Evolutionary conservation across 257 asterid species (phyloP), one percentile per base, ranked within the genome.

Genomic region (Thymus quinquecostatus): DNA sequence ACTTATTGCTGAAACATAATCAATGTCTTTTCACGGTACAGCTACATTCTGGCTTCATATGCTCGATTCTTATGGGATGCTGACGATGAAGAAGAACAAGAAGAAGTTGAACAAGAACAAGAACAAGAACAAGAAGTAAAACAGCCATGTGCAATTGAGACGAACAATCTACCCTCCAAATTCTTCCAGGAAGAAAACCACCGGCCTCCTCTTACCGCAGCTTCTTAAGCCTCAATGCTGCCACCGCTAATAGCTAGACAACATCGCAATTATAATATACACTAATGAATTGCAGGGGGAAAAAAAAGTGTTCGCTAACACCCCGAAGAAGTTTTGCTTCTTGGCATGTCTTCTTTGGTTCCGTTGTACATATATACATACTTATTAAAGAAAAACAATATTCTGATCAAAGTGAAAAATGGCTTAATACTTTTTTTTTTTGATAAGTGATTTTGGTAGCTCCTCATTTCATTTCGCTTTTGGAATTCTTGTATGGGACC

Each of bases 61-160:
- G 98, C 98, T 69, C 86, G 91, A 7, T 93, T 93, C 82, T 68
- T 89, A 48, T 93, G 98, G 98, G 96, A 89, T 30, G 87, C 83
- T 2, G 94, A 89, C 1, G 96, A 85, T 0, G 86, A 81, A 14
- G 83, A 79, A 47, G 77, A 75, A 2, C 75, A 69, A 12, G 75
- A 71, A n/a, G 78, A 67, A 7, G 78, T 0, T 0, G 86, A 81
- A 14, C 83, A 79, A 47, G 77, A 21, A 21, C 21, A 70, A 28
- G 86, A 81, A 14, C 83, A 79, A 47, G 77, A 21, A 21, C 21
- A 70, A 28, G 79, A 72, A 36, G 29, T 33, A 53, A 62, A 79
- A 57, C 60, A 54, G 51, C 80, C 79, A 30, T 77, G 64, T 57
- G 83, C 40, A 58, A 54, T 65, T 6, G 73, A 63, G 55, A 58